phyloP scores from a whole-genome alignment of 257 asterid genomes.

The Plantago major region DNA sequence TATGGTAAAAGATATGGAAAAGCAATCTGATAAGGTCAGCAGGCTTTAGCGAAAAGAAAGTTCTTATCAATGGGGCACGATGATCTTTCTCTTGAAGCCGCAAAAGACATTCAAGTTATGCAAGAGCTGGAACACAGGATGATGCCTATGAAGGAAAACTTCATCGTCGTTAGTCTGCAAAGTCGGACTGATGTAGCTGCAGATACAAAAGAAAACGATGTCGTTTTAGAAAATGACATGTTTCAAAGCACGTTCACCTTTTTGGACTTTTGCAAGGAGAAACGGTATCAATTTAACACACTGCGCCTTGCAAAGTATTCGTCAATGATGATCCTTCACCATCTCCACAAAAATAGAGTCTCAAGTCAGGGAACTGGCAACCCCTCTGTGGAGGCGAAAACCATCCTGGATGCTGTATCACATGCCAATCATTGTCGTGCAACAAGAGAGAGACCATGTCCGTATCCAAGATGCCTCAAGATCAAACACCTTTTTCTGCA shows the following conservation, averaged over 20 bases:
- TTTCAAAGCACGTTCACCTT: constrained; percentile 97
- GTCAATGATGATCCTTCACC: constrained; percentile 97
- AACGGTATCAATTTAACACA: constrained; percentile 93
- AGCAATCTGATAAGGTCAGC: constrained; percentile 28
- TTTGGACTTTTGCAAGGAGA: constrained; percentile 94
- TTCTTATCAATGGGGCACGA: constrained; percentile 51
- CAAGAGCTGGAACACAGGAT: constrained; percentile 54
- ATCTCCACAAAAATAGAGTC: constrained; percentile 38
- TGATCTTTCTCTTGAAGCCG: constrained; percentile 35
- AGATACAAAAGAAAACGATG: constrained; percentile 88
- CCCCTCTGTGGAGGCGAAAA: too few species aligned
- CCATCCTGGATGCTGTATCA: too few species aligned
- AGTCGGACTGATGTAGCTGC: constrained; percentile 17
- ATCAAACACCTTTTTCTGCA: too few species aligned
- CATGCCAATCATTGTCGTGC: too few species aligned
- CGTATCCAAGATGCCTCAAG: too few species aligned
- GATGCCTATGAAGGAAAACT: constrained; percentile 50
- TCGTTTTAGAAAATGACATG: constrained; percentile 91
- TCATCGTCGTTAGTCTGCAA: constrained; percentile 53
- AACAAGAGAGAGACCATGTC: too few species aligned
- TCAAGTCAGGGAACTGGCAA: too few species aligned
- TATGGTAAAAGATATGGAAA: constrained; percentile 19
- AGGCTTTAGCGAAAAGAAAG: constrained; percentile 40
- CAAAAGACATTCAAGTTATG: constrained; percentile 63
- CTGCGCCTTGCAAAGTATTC: constrained; percentile 98